Percentiles rank a stretch among this genome's conserved stretches.
These are phyloP conservation scores for Nepenthes gracilis DNA, from an alignment of 148 eudicot species.

Conservation along the genomic window DNA sequence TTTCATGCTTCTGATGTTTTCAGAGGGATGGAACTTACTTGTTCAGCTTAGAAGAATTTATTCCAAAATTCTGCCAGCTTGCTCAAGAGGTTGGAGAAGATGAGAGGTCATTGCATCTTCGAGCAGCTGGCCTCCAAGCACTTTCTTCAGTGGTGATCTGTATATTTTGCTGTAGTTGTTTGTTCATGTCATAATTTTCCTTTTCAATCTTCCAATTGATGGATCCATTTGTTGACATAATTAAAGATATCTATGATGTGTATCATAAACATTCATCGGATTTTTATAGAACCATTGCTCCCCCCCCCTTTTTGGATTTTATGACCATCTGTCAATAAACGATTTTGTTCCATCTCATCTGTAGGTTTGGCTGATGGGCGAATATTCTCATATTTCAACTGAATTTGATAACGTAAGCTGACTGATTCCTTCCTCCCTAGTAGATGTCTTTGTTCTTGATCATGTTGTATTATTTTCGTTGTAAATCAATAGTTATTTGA, in stretches of 20 bases:
- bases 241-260: background rate
- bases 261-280: background rate
- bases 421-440: background rate
- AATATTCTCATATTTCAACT: slow-evolving; percentile 69
- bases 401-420: slow-evolving; percentile 90
- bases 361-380: slow-evolving; percentile 98
- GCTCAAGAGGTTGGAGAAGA: slow-evolving; percentile 93
- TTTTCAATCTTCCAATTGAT: background rate
- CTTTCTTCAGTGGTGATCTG: slow-evolving; percentile 76
- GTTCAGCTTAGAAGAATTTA: slow-evolving; percentile 74
- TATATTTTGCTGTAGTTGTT: background rate
- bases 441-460: background rate
- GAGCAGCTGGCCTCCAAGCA: slow-evolving; percentile 79
- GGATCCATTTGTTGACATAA: background rate
- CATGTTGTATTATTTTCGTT: background rate
- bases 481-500: background rate
- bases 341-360: background rate
- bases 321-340: background rate
- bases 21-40: slow-evolving; percentile 87
- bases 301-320: too few species aligned
- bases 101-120: slow-evolving; percentile 55
- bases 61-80: slow-evolving; percentile 76
- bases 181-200: background rate
- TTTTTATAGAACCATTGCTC: too few species aligned
- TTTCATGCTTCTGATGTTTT: slow-evolving; percentile 13